Percentiles rank a stretch among this genome's conserved stretches.
These are phyloP conservation scores for Closterium sp. DNA, from an alignment of 139 green algal genomes.

Conservation along the genomic window DNA sequence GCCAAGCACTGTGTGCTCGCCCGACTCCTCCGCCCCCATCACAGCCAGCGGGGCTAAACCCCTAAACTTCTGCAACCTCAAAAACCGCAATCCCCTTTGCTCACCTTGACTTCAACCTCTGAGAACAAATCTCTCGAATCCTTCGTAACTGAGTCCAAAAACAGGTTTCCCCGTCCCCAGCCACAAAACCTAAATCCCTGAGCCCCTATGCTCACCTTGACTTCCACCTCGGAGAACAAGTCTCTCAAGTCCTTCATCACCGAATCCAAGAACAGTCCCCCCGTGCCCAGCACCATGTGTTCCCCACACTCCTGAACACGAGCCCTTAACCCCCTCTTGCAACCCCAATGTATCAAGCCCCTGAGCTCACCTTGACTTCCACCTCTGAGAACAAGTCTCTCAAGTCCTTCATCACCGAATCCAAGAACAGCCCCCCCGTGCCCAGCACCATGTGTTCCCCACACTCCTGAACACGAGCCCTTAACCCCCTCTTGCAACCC, in stretches of 20 bases:
- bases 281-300: slow-evolving; percentile 94
- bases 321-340: slow-evolving; percentile 58
- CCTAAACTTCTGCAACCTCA: no score
- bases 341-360: slow-evolving; percentile 88
- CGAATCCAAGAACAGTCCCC: slow-evolving; percentile 87
- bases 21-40: slow-evolving; percentile 91
- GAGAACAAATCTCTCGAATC: no score
- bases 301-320: slow-evolving; percentile 54
- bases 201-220: no score
- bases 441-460: slow-evolving; percentile 97
- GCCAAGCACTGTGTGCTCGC: slow-evolving; percentile 95
- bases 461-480: no score
- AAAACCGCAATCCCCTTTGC: background rate
- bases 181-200: no score
- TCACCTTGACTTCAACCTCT: no score
- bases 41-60: slow-evolving; percentile 56
- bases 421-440: slow-evolving; percentile 95
- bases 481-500: no score
- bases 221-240: slow-evolving; percentile 80
- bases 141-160: no score
- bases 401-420: slow-evolving; percentile 91
- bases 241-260: no score
- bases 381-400: slow-evolving; percentile 75
- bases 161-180: no score
- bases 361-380: slow-evolving; percentile 85